Evolutionary conservation across 768 basidiomycete species (phyloP), one percentile per base, ranked within the genome.

Genomic region (Inosperma sp.): DNA sequence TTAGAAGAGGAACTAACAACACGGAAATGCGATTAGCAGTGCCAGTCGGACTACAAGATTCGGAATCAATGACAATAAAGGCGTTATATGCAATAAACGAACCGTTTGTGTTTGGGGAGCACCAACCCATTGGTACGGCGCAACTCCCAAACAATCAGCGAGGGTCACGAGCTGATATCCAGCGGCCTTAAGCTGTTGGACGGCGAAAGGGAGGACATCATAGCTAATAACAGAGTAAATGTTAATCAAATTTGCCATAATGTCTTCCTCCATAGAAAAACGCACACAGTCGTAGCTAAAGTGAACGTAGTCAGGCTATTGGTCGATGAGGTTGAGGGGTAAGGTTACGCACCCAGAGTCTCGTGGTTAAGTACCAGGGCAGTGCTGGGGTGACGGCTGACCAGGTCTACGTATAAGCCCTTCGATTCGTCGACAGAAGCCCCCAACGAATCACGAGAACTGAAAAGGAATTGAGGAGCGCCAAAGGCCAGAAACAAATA

Each of bases 161-260:
- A 75, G 51, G 8, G 71, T 71, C 37, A 75, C 73, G 23, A 75
- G 61, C 41, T 58, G 51, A 53, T 72, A 73, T 0, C 71, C 71
- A 26, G 66, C 65, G 13, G 42, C 55, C 51, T 65, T 52, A 26
- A 72, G 55, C 13, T 43, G 47, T 19, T 55, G 40, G 21, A 71
- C 66, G 25, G 65, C 69, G 35, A 64, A 62, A 0, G 67, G 67
- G 14, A 67, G 41, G 7, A 68, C 66, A 21, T 62, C 53, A 41
- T 65, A 57, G 7, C 56, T 67, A 49, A 35, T 30, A 2, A 54
- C n/a, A n/a, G n/a, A n/a, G n/a, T 6, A 27, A 39, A 25, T 19
- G 36, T 34, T 49, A 44, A 27, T 37, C 23, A 33, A 37, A 23
- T 17, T 13, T 34, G 2, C 14, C 13, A 14, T 8, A 22, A 4